Evolutionary conservation across 73 alveolate genomes (phyloP), one percentile per base, ranked within the genome.

Genomic region (Stentor coeruleus): DNA sequence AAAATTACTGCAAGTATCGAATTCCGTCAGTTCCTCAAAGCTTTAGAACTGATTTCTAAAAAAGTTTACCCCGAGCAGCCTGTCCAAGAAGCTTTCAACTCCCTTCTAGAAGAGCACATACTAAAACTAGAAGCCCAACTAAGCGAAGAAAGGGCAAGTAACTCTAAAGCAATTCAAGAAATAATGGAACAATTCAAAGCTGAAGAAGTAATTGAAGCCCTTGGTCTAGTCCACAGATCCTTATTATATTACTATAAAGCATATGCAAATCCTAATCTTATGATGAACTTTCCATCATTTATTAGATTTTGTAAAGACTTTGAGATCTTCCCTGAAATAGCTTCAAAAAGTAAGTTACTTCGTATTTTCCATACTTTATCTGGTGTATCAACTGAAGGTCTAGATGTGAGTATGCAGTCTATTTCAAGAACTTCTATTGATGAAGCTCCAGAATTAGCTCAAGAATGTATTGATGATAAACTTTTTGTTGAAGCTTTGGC

Each of bases 401-500:
- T n/a, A n/a, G n/a, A n/a, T n/a, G n/a, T n/a, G n/a, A n/a, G n/a
- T 6, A 49, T 49, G 6, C n/a, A n/a, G n/a, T 49, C 66, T 6
- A 49, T 6, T 20, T 49, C 66, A 11, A 49, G 66, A 20, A 49
- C 6, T 49, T n/a, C n/a, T n/a, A 11, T 49, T 11, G 20, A 49
- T 49, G 66, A 49, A 49, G 20, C 6, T 6, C 20, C 20, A 20
- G 20, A 49, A 49, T 11, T 11, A 20, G 74, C 76, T 38, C 77
- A 74, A 28, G 74, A 31, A n/a, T 90, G 84, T 42, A 89, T 91
- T 3, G 97, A 91, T 86, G 94, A 91, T 82, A 93, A 91, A 79
- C 59, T 89, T 28, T 91, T 91, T 85, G 86, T 91, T 6, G 95
- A 91, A 81, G 97, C 93, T 31, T 74, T 91, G 38, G 93, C 95